phyloP scores from a whole-genome alignment of 2,329 filamentous ascomycete genomes.

The Talaromyces islandicus region DNA sequence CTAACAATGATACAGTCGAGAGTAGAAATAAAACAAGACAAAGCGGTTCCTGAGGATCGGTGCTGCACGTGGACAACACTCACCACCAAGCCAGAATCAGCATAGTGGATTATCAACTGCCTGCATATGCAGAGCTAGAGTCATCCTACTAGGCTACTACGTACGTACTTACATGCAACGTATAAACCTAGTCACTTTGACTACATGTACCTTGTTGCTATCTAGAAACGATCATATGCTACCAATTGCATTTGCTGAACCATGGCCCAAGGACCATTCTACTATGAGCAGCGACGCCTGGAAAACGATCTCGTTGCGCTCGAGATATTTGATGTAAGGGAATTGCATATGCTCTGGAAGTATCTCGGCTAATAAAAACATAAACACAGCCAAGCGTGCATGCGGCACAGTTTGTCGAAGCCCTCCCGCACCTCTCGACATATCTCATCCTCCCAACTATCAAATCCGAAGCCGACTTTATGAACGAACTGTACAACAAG shows the following conservation, averaged over 20 bases:
- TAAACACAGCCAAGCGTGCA: neutral
- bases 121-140: neutral
- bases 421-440: neutral
- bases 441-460: slow-evolving; percentile 8
- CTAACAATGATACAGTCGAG: too few relatives aligned
- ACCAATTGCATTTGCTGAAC: neutral
- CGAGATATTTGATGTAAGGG: slow-evolving; percentile 8
- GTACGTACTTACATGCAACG: neutral
- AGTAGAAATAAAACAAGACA: too few relatives aligned
- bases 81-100: neutral
- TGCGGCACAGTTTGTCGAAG: neutral
- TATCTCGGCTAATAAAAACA: too few relatives aligned
- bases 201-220: neutral
- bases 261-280: slow-evolving; percentile 7
- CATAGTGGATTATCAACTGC: neutral
- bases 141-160: too few relatives aligned
- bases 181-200: neutral
- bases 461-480: slow-evolving; percentile 6
- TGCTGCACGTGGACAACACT: neutral
- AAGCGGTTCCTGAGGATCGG: too few relatives aligned
- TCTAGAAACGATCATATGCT: neutral
- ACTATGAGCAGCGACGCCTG: slow-evolving; percentile 8
- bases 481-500: slow-evolving; percentile 3
- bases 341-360: too few relatives aligned
- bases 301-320: slow-evolving; percentile 9